Conservation (phyloP, 345 rosid genomes). For the Balakata baccata region DNA sequence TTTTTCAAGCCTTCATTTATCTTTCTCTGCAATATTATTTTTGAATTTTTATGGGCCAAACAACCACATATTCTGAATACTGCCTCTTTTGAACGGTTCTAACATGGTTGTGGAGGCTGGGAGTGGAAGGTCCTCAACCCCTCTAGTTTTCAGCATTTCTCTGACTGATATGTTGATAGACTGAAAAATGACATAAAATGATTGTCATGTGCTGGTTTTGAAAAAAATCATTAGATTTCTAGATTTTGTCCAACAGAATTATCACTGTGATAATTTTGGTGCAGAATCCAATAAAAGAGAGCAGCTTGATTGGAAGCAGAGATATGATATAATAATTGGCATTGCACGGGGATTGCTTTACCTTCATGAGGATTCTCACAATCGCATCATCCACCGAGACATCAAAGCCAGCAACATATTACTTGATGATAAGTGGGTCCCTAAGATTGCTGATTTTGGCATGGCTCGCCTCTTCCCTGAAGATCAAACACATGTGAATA, state of each 20-base stretch:
- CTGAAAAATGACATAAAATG: not conserved
- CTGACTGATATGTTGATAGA: conserved; percentile 13
- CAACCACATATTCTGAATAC: not conserved
- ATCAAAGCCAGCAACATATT: conserved; percentile 93
- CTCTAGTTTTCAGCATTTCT: not conserved
- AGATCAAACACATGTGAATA: conserved; percentile 79
- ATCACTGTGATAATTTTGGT: conserved; percentile 13
- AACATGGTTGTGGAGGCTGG: not conserved
- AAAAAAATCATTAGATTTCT: not conserved
- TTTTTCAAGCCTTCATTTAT: not conserved
- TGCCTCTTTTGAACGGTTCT: conserved; percentile 14
- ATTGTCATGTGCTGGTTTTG: not conserved
- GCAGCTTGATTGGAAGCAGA: conserved; percentile 74
- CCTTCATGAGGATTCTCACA: conserved; percentile 86
- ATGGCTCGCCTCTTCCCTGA: conserved; percentile 99
- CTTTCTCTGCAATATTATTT: no score
- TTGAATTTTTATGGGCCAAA: no score
- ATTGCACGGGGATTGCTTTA: conserved; percentile 86
- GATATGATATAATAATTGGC: conserved; percentile 71
- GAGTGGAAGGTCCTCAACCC: no score
- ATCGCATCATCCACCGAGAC: conserved; percentile 85
- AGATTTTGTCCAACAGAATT: not conserved
- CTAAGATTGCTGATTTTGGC: conserved; percentile 98
- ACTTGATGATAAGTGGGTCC: conserved; percentile 89
- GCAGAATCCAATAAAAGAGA: conserved; percentile 49